Evolutionary conservation across 805 yeast species (phyloP).

Genomic region (Clavispora carvajalis): DNA sequence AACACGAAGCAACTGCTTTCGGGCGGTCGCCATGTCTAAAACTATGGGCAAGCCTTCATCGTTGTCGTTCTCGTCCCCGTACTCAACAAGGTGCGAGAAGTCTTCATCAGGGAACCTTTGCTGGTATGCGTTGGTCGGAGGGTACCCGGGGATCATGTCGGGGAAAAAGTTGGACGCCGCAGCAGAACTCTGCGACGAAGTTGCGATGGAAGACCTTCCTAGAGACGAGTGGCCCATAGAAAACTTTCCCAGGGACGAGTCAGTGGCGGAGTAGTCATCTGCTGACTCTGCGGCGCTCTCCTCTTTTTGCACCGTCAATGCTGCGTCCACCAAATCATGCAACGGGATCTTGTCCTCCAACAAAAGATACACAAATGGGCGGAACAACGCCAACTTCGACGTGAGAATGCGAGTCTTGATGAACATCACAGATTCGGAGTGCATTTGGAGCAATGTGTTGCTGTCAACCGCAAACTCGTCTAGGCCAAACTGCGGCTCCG

Average conservation of each 20-base stretch:
- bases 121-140: constrained; percentile 21
- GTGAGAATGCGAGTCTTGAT: constrained; percentile 32
- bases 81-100: constrained; percentile 22
- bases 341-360: constrained; percentile 25
- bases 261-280: neutral
- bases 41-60: constrained; percentile 12
- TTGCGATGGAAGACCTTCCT: no score
- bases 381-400: constrained; percentile 27
- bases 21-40: constrained; percentile 20
- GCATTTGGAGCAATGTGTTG: constrained; percentile 27
- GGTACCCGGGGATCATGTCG: neutral
- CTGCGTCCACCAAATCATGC: constrained; percentile 24
- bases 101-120: constrained; percentile 27
- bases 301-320: constrained; percentile 11
- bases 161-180: constrained; percentile 1
- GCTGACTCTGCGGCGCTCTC: no score
- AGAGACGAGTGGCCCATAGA: no score
- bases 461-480: constrained; percentile 33
- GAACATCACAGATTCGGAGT: constrained; percentile 34
- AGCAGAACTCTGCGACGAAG: no score
- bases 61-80: constrained; percentile 9
- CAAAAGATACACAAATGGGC: constrained; percentile 31
- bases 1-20: constrained; percentile 20
- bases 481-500: constrained; percentile 14
- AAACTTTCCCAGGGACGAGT: no score